These are phyloP conservation scores for Boletus vermiculosoides DNA, from an alignment of 768 basidiomycete species.

Conservation along the genomic window DNA sequence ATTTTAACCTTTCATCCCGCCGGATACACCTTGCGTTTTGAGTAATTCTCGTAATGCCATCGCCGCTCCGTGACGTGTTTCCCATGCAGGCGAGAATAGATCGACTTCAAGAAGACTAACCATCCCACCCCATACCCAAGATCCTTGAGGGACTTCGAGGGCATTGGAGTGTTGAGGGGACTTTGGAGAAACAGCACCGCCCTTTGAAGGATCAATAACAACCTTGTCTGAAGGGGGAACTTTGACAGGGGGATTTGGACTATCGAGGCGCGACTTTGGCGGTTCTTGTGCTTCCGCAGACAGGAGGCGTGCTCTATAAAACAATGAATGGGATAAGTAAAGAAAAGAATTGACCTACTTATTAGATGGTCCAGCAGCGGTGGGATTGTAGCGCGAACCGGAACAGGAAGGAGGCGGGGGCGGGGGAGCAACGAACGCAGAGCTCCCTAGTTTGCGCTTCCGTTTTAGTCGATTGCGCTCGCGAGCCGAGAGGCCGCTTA, in stretches of 20 bases:
- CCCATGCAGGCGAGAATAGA: constrained; percentile 86
- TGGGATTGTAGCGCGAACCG: constrained; percentile 60
- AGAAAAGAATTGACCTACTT: constrained; percentile 42
- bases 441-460: constrained; percentile 85
- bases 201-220: constrained; percentile 76
- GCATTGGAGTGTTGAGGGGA: constrained; percentile 73
- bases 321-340: constrained; percentile 3
- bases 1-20: constrained; percentile 72
- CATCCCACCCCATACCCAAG: constrained; percentile 87
- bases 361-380: constrained; percentile 56
- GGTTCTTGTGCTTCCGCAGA: constrained; percentile 55
- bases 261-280: constrained; percentile 54
- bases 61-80: constrained; percentile 90
- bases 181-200: constrained; percentile 81
- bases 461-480: constrained; percentile 94
- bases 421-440: constrained; percentile 76
- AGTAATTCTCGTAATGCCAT: constrained; percentile 88
- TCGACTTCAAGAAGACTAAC: constrained; percentile 78
- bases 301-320: constrained; percentile 68
- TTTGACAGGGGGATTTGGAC: constrained; percentile 46
- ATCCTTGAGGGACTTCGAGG: constrained; percentile 69
- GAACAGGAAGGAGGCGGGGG: constrained; percentile 55
- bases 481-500: constrained; percentile 73
- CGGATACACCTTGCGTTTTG: constrained; percentile 76
- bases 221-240: constrained; percentile 57